These are phyloP conservation scores for Solanum hybrid DNA, from an alignment of 305 asterid genomes.

Conservation along the genomic window DNA sequence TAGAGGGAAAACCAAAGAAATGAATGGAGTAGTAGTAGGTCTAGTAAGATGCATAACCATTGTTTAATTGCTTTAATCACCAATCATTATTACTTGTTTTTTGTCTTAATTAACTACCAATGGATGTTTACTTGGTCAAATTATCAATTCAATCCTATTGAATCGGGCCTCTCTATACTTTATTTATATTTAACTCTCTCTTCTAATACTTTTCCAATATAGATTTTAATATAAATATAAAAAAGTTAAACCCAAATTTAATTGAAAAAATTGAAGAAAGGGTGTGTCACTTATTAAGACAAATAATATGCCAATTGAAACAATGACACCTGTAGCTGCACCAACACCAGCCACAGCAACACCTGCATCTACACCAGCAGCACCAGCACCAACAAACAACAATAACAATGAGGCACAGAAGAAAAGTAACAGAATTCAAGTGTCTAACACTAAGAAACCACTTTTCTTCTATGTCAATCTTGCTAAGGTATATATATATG, in stretches of 20 bases:
- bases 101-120: slow-evolving; percentile 10
- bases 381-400: slow-evolving; percentile 1
- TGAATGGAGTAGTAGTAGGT: neutral
- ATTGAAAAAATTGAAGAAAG: neutral
- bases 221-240: neutral
- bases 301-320: slow-evolving; percentile 35
- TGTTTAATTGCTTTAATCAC: neutral
- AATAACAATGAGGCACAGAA: slow-evolving; percentile 12
- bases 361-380: slow-evolving; percentile 10
- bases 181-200: slow-evolving; percentile 4
- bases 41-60: slow-evolving; percentile 13
- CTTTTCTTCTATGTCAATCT: slow-evolving; percentile 80
- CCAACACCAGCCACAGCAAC: slow-evolving; percentile 18
- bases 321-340: slow-evolving; percentile 20
- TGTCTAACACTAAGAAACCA: slow-evolving; percentile 79
- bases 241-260: neutral
- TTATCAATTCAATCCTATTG: neutral
- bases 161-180: neutral
- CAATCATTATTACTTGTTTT: neutral
- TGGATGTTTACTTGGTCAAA: slow-evolving; percentile 33
- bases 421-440: slow-evolving; percentile 72
- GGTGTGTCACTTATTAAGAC: neutral
- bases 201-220: neutral
- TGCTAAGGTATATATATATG: slow-evolving; percentile 41
- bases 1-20: neutral